Base-by-base conservation (phyloP, 805 yeast species). In the Cyberlindnera xylosilytica region DNA sequence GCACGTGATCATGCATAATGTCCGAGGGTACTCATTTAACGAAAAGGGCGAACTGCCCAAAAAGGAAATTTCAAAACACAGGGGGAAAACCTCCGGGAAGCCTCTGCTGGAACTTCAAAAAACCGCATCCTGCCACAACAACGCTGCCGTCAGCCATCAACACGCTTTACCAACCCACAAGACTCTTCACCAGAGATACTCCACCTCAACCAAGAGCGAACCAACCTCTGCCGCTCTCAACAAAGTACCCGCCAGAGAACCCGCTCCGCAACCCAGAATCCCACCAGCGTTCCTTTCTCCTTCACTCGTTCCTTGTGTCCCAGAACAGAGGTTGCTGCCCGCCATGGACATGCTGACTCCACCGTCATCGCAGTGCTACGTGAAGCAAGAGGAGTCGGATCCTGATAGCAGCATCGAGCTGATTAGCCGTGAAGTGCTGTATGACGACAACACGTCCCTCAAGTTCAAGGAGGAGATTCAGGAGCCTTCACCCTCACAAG, bases 41-140 rank as follows among this genome's bases (percentile, higher is more conserved):
- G 23, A 19, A 44, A 39, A 16, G 8, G 51, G 57, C 20, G 24
- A 44, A 46, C 32, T 54, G 17, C 60, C 57, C 5, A 4, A 39
- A 44, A 34, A 24, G 60, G 60, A 42, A 53, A 56, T 40, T 46
- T 46, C 35, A 47, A 49, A 56, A 56, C 58, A 55, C 29, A 26
- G 29, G 13, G 35, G 24, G n/a, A 27, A 36, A 35, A 17, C 9
- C 28, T n/a, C 19, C 11, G 9, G 16, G 9, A n/a, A 23, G 9
- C 15, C 35, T 6, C 12, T 8, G 20, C 12, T 16, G 9, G 20
- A 6, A 9, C 33, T 16, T 13, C 10, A 18, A 16, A 31, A 31
- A 19, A 6, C 15, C 18, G 12, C 42, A 24, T 7, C 29, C 29
- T 26, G 29, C 23, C 31, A 36, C 36, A 23, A 18, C 23, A 23